Base-by-base conservation (phyloP, 192 early-diverging fungal genomes). In the Spinellus fusiger region DNA sequence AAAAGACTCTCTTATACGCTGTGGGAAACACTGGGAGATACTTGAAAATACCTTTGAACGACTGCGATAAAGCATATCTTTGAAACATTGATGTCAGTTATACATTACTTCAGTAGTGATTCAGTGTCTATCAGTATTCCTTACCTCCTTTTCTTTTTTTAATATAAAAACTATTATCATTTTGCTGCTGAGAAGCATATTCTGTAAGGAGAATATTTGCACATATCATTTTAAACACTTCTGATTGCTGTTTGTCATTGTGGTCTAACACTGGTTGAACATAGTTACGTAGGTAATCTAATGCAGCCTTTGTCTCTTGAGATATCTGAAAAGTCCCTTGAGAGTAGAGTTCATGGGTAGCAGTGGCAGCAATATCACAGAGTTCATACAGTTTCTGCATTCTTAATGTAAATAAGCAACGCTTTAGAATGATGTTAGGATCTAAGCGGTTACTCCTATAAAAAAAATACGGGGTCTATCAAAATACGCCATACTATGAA, bases 251-350 rank as follows among this genome's bases (percentile, higher is more conserved):
- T 28, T 66, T 66, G 61, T 75, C 73, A 10, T 66, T 62, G 49
- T 82, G 78, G 59, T 96, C 76, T 5, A 98, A 91, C 8, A 91
- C 77, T 22, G 79, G 79, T 1, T 81, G 71, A 10, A 98, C 70
- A 4, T 85, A 69, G 5, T 73, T 84, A 64, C 91, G 88, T 35
- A 98, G 77, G 61, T 89, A 98, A 27, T 80, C 69, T 9, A 98
- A 77, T 1, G 94, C 92, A 28, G 56, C 59, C 3, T 73, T 55
- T n/a, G 79, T 44, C 15, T 44, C 40, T n/a, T 44, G 2, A 44
- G 15, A 44, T 3, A 18, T 44, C 18, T 44, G n/a, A n/a, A n/a
- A n/a, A n/a, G n/a, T n/a, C n/a, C n/a, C n/a, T n/a, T n/a, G n/a
- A n/a, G n/a, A n/a, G n/a, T n/a, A n/a, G n/a, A n/a, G n/a, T n/a